Conservation (phyloP, 1,284 basidiomycete genomes). For the Schizopora paradoxa region DNA sequence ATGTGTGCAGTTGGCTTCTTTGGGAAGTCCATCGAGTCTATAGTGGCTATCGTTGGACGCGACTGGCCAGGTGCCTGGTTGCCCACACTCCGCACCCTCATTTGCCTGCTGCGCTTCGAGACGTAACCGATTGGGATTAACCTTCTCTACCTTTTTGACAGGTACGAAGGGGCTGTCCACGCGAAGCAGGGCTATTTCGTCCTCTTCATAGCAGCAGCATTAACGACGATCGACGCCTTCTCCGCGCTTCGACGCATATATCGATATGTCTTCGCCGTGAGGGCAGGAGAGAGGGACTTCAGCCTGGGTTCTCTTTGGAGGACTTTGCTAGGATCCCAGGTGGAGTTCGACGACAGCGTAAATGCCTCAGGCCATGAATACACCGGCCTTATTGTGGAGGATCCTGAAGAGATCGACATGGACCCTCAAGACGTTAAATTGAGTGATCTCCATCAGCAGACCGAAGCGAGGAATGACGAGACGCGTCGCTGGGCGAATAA, state of each 20-base stretch:
- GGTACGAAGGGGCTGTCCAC: conserved; percentile 68
- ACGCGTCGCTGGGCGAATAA: conserved; percentile 39
- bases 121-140: no score
- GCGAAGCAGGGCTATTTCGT: conserved; percentile 57
- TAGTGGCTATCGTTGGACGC: no score
- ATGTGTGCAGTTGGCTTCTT: background rate
- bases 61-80: no score
- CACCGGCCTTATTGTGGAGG: conserved; percentile 47
- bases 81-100: no score
- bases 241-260: conserved; percentile 44
- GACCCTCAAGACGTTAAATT: conserved; percentile 35
- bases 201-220: conserved; percentile 46
- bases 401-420: conserved; percentile 44
- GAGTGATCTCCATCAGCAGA: conserved; percentile 27
- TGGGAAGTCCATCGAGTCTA: background rate
- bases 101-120: no score
- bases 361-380: conserved; percentile 39
- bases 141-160: conserved; percentile 28
- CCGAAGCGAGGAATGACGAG: conserved; percentile 17
- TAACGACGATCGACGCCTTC: conserved; percentile 56
- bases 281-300: conserved; percentile 37
- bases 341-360: conserved; percentile 20
- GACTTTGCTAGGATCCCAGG: conserved; percentile 36
- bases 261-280: conserved; percentile 35
- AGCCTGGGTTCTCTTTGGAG: conserved; percentile 49